Evolutionary conservation across 1,284 basidiomycete species (phyloP).

Genomic region (Rugosomyces carneus): DNA sequence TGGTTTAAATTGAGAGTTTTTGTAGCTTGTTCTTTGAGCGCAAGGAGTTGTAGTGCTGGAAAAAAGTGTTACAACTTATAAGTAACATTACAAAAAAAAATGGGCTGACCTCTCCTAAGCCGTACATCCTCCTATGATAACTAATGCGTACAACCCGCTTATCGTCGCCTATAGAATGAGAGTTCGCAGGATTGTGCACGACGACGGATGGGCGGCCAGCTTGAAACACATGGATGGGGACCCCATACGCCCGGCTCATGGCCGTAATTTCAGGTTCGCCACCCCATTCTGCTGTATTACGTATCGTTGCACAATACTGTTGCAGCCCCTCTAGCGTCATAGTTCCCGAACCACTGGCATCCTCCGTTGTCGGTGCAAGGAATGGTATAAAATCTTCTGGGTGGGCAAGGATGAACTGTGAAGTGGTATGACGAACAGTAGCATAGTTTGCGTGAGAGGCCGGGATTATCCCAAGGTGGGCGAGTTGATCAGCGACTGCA

Average conservation of each 20-base stretch:
- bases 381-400: conserved; percentile 93
- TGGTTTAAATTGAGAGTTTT: conserved; percentile 13
- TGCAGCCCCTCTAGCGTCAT: conserved; percentile 71
- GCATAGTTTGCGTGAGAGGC: conserved; percentile 50
- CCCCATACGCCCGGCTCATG: conserved; percentile 74
- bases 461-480: conserved; percentile 54
- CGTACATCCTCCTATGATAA: conserved; percentile 90
- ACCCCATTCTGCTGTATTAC: conserved; percentile 88
- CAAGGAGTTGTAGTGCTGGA: conserved; percentile 84
- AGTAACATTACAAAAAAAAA: background rate
- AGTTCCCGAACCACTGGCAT: conserved; percentile 63
- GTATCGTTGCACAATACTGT: conserved; percentile 77
- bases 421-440: conserved; percentile 65
- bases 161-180: conserved; percentile 30
- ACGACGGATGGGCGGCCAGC: conserved; percentile 78
- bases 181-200: conserved; percentile 58
- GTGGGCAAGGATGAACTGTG: conserved; percentile 80
- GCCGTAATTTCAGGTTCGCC: conserved; percentile 97
- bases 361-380: conserved; percentile 71
- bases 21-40: conserved; percentile 42
- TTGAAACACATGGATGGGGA: conserved; percentile 93
- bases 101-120: conserved; percentile 79
- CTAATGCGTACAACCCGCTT: conserved; percentile 68
- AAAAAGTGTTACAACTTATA: background rate
- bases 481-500: conserved; percentile 87